phyloP scores from a whole-genome alignment of 495 filamentous ascomycete genomes.

The Arthonia radiata region DNA sequence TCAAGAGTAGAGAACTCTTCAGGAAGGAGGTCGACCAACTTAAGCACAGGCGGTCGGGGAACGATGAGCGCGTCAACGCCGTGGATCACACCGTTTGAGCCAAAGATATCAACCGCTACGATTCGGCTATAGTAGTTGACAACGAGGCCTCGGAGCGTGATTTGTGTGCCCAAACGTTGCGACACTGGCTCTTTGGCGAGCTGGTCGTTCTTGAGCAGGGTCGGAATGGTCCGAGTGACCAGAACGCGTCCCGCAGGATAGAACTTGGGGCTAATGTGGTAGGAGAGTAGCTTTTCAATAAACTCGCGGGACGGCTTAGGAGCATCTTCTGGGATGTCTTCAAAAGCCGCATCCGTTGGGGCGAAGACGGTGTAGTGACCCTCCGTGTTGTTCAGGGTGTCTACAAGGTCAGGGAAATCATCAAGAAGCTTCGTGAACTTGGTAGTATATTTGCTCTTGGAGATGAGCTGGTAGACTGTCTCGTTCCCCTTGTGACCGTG shows the following conservation, averaged over 20 bases:
- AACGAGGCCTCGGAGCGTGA: constrained; percentile 28
- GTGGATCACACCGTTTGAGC: constrained; percentile 61
- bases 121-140: constrained; percentile 53
- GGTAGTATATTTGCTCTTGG: constrained; percentile 43
- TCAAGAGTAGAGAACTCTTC: constrained; percentile 50
- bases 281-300: constrained; percentile 36
- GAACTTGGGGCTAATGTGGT: constrained; percentile 41
- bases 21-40: constrained; percentile 41
- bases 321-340: constrained; percentile 32
- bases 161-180: constrained; percentile 41
- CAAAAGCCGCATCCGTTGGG: constrained; percentile 49
- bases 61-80: constrained; percentile 43
- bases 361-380: constrained; percentile 60
- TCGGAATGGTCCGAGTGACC: constrained; percentile 43
- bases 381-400: constrained; percentile 40
- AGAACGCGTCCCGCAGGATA: constrained; percentile 34
- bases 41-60: constrained; percentile 36
- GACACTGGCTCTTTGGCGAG: constrained; percentile 28
- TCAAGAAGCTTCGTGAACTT: constrained; percentile 50
- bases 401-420: constrained; percentile 40
- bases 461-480: constrained; percentile 59
- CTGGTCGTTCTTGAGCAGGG: constrained; percentile 25
- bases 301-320: constrained; percentile 34
- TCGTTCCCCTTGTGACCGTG: constrained; percentile 22
- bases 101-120: constrained; percentile 35